Evolutionary conservation across 2,329 filamentous ascomycete genomes (phyloP), one percentile per base, ranked within the genome.

Genomic region (Phialocephala sp.): DNA sequence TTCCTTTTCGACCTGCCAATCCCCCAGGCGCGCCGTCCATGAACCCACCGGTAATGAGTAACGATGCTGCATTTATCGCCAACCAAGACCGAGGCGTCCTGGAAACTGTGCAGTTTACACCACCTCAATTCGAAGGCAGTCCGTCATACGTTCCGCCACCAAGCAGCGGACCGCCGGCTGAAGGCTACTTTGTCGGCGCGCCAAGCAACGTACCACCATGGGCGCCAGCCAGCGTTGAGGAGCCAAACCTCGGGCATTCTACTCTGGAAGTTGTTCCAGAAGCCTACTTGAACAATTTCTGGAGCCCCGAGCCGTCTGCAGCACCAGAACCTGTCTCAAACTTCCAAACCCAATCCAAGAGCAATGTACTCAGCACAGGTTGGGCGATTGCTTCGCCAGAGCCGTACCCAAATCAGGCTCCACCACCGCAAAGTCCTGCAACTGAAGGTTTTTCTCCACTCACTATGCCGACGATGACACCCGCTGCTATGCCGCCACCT

Each of bases 281-380:
- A 35, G 50, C 50, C 12, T 54, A 54, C 50, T 54, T 54, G 22
- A n/a, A 54, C 24, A 54, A 54, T 24, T 54, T 35, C 27, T 54
- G 22, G 24, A 54, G 27, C 12, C 50, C 50, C 4, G 50, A 35
- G 14, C 50, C 18, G 4, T 18, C 12, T 32, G 9, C 24, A 18
- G 50, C 27, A 18, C 22, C 22, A 18, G 22, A 54, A 35, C 14
- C 27, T 35, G n/a, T 9, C 14, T 24, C 50, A 35, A 24, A n/a
- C 14, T 5, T 27, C 24, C 50, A 54, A 18, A 15, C 6, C 12
- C 50, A 54, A 32, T n/a, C 22, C 14, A 11, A 35, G 11, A 54
- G 8, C 24, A 54, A 14, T 4, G 14, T 35, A 2, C 1, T n/a
- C 6, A 54, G 50, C 24, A 54, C 50, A 18, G 50, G 50, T 18